These are phyloP conservation scores for Friedmanniomyces simplex DNA, from an alignment of 495 filamentous ascomycete species.

Conservation along the genomic window DNA sequence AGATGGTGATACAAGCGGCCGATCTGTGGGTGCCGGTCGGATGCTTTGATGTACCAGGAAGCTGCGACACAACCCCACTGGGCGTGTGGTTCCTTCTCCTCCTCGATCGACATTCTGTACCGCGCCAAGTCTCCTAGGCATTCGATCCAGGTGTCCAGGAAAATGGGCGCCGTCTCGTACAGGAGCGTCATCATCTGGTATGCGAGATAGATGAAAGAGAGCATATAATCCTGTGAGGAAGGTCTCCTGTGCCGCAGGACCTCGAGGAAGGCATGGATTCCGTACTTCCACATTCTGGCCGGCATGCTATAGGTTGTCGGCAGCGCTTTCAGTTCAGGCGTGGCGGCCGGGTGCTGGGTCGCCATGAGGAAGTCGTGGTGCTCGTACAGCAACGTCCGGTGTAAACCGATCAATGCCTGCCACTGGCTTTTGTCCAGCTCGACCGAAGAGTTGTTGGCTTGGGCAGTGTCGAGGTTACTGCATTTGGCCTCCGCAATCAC, in stretches of 20 bases:
- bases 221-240: constrained; percentile 63
- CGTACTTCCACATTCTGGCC: constrained; percentile 75
- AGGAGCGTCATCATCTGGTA: constrained; percentile 74
- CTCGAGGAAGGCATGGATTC: constrained; percentile 70
- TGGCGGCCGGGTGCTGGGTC: constrained; percentile 62
- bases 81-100: constrained; percentile 53
- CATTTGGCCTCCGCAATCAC: constrained; percentile 74
- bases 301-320: constrained; percentile 70
- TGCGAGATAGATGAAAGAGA: constrained; percentile 69
- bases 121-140: constrained; percentile 70
- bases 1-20: constrained; percentile 79
- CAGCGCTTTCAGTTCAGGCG: constrained; percentile 44
- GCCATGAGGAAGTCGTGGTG: constrained; percentile 77
- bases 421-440: constrained; percentile 52
- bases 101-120: constrained; percentile 71
- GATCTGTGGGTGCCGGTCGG: constrained; percentile 56
- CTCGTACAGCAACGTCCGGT: constrained; percentile 62
- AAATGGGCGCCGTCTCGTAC: constrained; percentile 62
- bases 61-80: constrained; percentile 64
- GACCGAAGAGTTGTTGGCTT: constrained; percentile 18
- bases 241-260: constrained; percentile 62
- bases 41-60: constrained; percentile 73
- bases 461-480: constrained; percentile 53
- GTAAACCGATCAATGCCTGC: constrained; percentile 61
- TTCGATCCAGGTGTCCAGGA: constrained; percentile 84